These are phyloP conservation scores for Arthrobotrys pseudoclavata DNA, from an alignment of 2,329 filamentous ascomycete genomes.

Conservation along the genomic window DNA sequence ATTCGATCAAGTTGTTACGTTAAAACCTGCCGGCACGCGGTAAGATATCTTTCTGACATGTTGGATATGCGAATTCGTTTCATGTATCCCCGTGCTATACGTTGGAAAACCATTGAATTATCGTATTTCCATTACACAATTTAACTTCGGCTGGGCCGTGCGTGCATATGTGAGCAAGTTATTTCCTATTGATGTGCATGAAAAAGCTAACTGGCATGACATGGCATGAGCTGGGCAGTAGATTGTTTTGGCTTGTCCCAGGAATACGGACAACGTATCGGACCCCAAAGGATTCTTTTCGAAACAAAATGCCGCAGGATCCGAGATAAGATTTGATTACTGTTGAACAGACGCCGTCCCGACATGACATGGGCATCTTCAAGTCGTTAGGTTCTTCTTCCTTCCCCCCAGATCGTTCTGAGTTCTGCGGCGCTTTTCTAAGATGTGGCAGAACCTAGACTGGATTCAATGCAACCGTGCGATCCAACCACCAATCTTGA, in stretches of 20 bases:
- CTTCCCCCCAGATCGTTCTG: background rate
- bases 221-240: conserved; percentile 6
- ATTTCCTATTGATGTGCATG: conserved; percentile 24
- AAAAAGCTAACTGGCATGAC: conserved; percentile 2
- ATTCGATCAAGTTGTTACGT: conserved; percentile 4
- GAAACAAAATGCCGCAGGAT: conserved; percentile 26
- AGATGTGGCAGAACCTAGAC: conserved; percentile 6
- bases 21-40: conserved; percentile 5
- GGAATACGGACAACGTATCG: conserved; percentile 10
- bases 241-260: conserved; percentile 21
- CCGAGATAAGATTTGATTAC: conserved; percentile 16
- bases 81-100: conserved; percentile 4
- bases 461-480: conserved; percentile 10
- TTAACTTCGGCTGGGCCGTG: conserved; percentile 10
- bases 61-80: conserved; percentile 31
- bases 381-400: background rate
- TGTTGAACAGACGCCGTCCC: background rate
- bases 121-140: background rate
- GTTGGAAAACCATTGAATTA: conserved; percentile 3
- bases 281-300: conserved; percentile 14
- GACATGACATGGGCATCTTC: background rate
- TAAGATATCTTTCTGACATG: conserved; percentile 27
- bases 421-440: conserved; percentile 9
- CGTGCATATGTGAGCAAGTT: conserved; percentile 29
- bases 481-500: conserved; percentile 1